Evolutionary conservation across 345 rosid species (phyloP).

Genomic region (Chamaenerion angustifolium): DNA sequence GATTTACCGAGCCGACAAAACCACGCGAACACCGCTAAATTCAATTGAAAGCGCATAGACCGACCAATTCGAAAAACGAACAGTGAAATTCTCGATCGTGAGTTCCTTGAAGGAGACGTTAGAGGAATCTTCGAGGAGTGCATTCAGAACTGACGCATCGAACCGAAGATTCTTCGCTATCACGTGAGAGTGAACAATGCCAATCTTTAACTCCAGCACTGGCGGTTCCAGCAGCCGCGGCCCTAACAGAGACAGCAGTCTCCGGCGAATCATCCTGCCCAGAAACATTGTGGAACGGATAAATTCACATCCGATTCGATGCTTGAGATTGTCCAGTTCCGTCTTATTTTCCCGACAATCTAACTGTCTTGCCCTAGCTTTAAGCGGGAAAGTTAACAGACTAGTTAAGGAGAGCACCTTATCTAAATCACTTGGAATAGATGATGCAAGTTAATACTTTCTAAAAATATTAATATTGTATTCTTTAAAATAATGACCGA

Average conservation of each 20-base stretch:
- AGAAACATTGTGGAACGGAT: constrained; percentile 20
- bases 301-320: neutral
- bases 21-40: constrained; percentile 42
- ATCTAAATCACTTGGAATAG: too few species aligned
- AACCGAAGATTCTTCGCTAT: constrained; percentile 35
- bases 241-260: constrained; percentile 40
- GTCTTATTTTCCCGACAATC: neutral
- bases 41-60: constrained; percentile 40
- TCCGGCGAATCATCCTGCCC: constrained; percentile 27
- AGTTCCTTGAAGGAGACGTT: constrained; percentile 30
- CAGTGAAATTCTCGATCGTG: constrained; percentile 29
- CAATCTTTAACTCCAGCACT: constrained; percentile 47
- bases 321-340: neutral
- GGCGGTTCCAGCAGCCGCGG: constrained; percentile 63
- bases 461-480: too few species aligned
- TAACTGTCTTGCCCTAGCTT: neutral
- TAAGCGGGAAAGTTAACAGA: constrained; percentile 15
- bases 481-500: too few species aligned
- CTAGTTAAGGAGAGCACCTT: neutral
- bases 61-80: constrained; percentile 67
- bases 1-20: constrained; percentile 34
- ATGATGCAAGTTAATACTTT: too few species aligned
- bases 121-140: constrained; percentile 27
- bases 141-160: constrained; percentile 36
- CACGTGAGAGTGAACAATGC: constrained; percentile 35